These are phyloP conservation scores for Rhizophora apiculata DNA, from an alignment of 345 rosid genomes.

Conservation along the genomic window DNA sequence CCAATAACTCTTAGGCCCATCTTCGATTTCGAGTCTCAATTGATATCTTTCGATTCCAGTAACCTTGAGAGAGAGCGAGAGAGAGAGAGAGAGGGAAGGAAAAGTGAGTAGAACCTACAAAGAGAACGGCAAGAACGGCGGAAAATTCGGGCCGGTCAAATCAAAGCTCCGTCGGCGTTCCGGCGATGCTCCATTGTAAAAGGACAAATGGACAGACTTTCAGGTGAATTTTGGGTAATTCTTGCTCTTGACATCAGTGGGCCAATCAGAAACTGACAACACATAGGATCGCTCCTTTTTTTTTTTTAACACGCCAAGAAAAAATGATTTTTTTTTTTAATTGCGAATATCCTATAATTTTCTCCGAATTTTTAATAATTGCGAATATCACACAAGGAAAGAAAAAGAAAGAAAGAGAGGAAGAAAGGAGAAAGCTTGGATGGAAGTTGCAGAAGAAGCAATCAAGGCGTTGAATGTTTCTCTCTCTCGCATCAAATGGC, in stretches of 20 bases:
- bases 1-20: not conserved
- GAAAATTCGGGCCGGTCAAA: not conserved
- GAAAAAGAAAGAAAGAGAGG: not conserved
- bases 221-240: too few species aligned
- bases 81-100: too few species aligned
- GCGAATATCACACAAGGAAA: not conserved
- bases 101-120: not conserved
- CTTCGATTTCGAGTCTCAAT: not conserved
- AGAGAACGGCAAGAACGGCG: not conserved
- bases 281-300: not conserved
- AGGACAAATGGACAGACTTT: too few species aligned
- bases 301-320: not conserved
- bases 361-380: not conserved
- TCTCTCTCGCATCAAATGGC: constrained; percentile 65
- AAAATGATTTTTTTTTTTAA: not conserved
- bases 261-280: not conserved
- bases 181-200: too few species aligned
- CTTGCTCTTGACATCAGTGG: not conserved
- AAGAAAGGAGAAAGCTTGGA: not conserved
- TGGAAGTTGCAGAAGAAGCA: constrained; percentile 35
- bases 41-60: not conserved
- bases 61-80: too few species aligned
- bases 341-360: not conserved
- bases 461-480: constrained; percentile 44
- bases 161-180: too few species aligned